phyloP scores from a whole-genome alignment of 208 protist species.

The Leishmania mexicana region DNA sequence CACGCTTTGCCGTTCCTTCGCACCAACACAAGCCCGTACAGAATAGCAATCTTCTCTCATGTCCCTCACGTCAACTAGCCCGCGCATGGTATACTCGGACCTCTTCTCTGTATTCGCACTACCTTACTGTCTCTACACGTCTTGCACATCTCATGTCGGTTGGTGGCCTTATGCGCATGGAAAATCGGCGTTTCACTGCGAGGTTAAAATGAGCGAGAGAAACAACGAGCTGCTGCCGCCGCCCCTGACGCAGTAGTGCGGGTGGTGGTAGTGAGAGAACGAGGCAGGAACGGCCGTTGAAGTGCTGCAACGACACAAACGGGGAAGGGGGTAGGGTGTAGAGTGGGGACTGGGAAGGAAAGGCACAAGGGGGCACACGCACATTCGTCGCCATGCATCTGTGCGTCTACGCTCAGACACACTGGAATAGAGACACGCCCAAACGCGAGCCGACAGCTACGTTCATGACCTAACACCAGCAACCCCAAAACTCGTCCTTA shows the following conservation, averaged over 20 bases:
- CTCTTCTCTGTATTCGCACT: neutral
- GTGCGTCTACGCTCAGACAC: neutral
- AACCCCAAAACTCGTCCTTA: neutral
- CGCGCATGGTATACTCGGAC: neutral
- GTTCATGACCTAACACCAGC: neutral
- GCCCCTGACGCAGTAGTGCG: neutral
- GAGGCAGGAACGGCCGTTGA: neutral
- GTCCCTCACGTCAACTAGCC: neutral
- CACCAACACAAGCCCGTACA: neutral
- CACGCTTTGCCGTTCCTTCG: neutral
- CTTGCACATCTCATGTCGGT: neutral
- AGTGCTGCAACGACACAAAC: neutral
- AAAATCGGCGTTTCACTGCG: neutral
- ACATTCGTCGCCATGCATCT: neutral
- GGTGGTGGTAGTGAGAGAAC: neutral
- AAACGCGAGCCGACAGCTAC: neutral
- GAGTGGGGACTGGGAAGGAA: neutral
- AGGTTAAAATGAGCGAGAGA: neutral
- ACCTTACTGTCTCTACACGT: too few species aligned
- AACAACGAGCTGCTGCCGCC: neutral
- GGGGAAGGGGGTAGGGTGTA: neutral
- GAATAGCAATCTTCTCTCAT: neutral
- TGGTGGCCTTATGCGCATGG: neutral
- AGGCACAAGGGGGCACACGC: neutral
- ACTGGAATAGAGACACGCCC: neutral